Conservation (phyloP, 345 rosid genomes). For the Psidium friedrichsthalianum region DNA sequence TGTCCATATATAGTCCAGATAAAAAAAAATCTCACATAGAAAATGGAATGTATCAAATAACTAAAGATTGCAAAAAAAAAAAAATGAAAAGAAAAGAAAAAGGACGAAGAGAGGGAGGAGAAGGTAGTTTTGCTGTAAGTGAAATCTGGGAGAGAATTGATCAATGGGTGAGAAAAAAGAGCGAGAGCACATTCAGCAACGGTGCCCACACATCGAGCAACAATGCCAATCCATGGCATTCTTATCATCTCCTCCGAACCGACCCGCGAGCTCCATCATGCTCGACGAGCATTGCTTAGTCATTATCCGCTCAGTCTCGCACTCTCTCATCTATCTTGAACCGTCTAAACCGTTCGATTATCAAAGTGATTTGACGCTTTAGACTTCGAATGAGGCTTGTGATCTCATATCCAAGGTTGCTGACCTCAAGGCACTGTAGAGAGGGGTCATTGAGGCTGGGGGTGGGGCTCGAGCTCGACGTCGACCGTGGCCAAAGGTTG, state of each 20-base stretch:
- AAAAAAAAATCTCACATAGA: background rate
- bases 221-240: background rate
- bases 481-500: background rate
- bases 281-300: background rate
- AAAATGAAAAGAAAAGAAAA: background rate
- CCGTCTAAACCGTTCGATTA: background rate
- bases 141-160: background rate
- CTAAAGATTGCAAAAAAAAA: background rate
- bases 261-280: background rate
- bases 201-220: background rate
- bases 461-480: background rate
- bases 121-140: background rate
- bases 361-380: background rate
- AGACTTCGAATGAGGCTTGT: background rate
- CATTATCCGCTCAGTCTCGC: background rate
- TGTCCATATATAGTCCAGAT: background rate
- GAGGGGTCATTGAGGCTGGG: background rate
- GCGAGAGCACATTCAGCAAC: background rate
- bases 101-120: background rate
- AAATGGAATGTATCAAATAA: background rate
- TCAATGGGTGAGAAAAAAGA: background rate
- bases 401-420: background rate
- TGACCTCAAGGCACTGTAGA: background rate
- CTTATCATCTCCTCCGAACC: background rate
- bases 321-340: background rate